phyloP scores from a whole-genome alignment of 2,329 filamentous ascomycete genomes.

The Fusarium tanahbumbuense region DNA sequence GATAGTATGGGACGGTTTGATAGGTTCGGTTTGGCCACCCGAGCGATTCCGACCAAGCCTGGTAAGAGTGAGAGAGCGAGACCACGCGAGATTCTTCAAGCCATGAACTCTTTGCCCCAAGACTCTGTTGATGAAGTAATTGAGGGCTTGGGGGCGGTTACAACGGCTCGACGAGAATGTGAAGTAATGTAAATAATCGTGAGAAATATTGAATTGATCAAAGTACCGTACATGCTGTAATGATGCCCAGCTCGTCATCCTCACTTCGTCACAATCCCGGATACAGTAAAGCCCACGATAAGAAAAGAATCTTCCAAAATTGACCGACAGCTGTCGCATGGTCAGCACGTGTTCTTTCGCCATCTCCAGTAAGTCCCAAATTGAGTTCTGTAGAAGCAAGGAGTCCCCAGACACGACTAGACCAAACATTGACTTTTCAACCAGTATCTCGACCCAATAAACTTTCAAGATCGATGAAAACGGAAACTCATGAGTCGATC shows the following conservation, averaged over 20 bases:
- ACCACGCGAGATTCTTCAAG: background rate
- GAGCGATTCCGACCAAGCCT: background rate
- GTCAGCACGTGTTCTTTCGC: background rate
- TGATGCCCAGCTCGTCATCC: too few relatives aligned
- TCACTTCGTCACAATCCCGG: too few relatives aligned
- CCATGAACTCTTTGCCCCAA: background rate
- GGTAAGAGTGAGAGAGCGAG: background rate
- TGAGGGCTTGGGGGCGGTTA: background rate
- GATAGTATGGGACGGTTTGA: background rate
- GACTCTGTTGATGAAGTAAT: accelerated
- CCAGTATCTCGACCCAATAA: background rate
- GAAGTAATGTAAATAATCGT: background rate
- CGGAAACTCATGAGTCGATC: background rate
- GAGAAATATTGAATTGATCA: too few relatives aligned
- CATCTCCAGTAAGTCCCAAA: background rate
- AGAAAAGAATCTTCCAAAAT: background rate
- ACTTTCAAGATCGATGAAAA: background rate
- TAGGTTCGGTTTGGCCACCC: background rate
- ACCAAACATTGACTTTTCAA: conserved; percentile 1
- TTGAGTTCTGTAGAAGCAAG: background rate
- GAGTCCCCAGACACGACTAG: background rate
- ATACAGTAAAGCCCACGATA: too few relatives aligned
- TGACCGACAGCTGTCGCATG: too few relatives aligned
- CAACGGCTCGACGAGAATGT: background rate
- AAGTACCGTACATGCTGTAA: too few relatives aligned